phyloP scores from a whole-genome alignment of 2,329 filamentous ascomycete genomes.

The Aspergillus luchuensis region DNA sequence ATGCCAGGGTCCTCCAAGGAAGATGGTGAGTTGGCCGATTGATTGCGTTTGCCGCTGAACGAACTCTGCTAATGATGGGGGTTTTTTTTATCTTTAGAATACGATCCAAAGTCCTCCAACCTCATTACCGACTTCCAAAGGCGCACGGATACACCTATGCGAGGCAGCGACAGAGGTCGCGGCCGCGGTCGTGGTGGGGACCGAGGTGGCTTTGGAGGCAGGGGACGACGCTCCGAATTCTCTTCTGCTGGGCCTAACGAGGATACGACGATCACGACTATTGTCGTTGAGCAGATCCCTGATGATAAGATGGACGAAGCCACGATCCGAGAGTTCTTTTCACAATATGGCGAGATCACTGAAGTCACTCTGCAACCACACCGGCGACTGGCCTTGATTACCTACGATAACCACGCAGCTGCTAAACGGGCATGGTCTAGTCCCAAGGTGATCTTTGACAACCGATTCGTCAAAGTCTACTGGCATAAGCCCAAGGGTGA shows the following conservation, averaged over 20 bases:
- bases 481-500: slow-evolving; percentile 56
- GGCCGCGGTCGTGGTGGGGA: slow-evolving; percentile 48
- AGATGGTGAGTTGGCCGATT: slow-evolving; percentile 33
- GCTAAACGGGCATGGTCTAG: slow-evolving; percentile 60
- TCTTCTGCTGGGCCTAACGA: slow-evolving; percentile 55
- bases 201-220: slow-evolving; percentile 43
- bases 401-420: slow-evolving; percentile 53
- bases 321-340: slow-evolving; percentile 59
- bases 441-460: slow-evolving; percentile 65
- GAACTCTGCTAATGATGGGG: not conserved
- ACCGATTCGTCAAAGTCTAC: slow-evolving; percentile 66
- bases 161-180: slow-evolving; percentile 36
- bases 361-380: slow-evolving; percentile 58
- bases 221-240: slow-evolving; percentile 54
- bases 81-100: slow-evolving; percentile 40
- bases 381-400: slow-evolving; percentile 58
- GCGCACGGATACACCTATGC: slow-evolving; percentile 23
- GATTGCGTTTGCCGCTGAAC: not conserved
- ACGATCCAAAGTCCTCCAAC: slow-evolving; percentile 56
- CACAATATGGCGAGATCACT: slow-evolving; percentile 58
- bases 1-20: slow-evolving; percentile 43
- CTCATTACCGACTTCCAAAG: slow-evolving; percentile 40
- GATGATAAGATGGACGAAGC: slow-evolving; percentile 59
- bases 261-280: slow-evolving; percentile 56
- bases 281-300: slow-evolving; percentile 64